Conservation (phyloP, 148 eudicot genomes). For the Nyssa sinensis region DNA sequence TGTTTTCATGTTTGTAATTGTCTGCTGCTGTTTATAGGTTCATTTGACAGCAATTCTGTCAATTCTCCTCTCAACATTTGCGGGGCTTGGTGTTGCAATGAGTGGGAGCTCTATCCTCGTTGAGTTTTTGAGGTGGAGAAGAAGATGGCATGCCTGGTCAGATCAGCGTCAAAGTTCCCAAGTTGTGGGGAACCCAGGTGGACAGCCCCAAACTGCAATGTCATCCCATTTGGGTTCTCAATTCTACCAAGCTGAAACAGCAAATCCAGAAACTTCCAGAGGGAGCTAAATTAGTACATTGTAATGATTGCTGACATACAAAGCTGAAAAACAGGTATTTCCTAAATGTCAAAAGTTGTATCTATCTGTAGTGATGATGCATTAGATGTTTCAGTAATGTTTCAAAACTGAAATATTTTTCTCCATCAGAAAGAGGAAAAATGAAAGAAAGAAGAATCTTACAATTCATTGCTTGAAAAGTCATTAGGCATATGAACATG, state of each 20-base stretch:
- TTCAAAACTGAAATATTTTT: background rate
- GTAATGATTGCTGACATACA: background rate
- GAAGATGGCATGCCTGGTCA: conserved; percentile 20
- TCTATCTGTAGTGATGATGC: background rate
- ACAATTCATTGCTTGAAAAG: background rate
- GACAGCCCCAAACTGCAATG: conserved; percentile 13
- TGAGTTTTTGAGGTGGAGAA: conserved; percentile 58
- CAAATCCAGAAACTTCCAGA: conserved; percentile 46
- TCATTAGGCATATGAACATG: background rate
- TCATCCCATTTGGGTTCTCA: conserved; percentile 24
- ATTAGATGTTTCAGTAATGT: background rate
- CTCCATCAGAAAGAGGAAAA: too few relatives aligned
- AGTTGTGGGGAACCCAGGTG: conserved; percentile 11
- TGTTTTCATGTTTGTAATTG: background rate
- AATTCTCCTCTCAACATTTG: conserved; percentile 74
- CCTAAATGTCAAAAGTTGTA: background rate
- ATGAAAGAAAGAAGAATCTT: too few relatives aligned
- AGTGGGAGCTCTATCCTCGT: conserved; percentile 61
- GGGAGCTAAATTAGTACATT: conserved; percentile 24
- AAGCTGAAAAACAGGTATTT: background rate
- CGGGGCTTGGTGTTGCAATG: conserved; percentile 83
- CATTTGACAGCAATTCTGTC: conserved; percentile 72
- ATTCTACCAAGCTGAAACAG: conserved; percentile 23
- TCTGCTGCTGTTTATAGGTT: conserved; percentile 38
- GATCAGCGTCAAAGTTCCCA: conserved; percentile 22